Evolutionary conservation across 2,329 filamentous ascomycete genomes (phyloP).

Genomic region (Talaromyces marneffei): DNA sequence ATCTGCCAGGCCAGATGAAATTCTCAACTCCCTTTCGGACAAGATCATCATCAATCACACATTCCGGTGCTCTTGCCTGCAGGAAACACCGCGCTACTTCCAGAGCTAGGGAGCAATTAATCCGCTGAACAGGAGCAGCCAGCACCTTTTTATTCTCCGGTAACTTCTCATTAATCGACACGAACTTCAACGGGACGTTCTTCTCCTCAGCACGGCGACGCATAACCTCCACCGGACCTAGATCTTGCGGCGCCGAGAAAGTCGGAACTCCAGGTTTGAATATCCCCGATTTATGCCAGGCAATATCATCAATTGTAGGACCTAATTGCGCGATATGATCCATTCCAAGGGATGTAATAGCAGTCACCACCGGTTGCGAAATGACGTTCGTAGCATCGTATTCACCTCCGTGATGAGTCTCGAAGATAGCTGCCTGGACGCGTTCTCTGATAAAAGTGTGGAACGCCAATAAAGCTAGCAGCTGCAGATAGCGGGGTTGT

Average conservation of each 20-base stretch:
- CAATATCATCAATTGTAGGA: conserved; percentile 50
- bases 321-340: conserved; percentile 63
- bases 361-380: conserved; percentile 48
- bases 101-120: conserved; percentile 31
- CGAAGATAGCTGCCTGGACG: conserved; percentile 59
- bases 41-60: conserved; percentile 19
- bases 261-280: conserved; percentile 57
- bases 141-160: conserved; percentile 16
- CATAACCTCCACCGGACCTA: conserved; percentile 34
- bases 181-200: neutral
- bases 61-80: conserved; percentile 16
- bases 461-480: conserved; percentile 59
- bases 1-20: conserved; percentile 32
- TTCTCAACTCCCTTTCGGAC: conserved; percentile 21
- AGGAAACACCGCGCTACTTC: conserved; percentile 23
- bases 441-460: conserved; percentile 61
- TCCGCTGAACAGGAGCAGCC: conserved; percentile 25
- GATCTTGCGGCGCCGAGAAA: conserved; percentile 48
- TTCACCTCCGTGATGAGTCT: conserved; percentile 63
- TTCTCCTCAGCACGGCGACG: conserved; percentile 4
- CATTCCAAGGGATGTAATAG: conserved; percentile 61
- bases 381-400: conserved; percentile 60
- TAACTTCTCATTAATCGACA: conserved; percentile 16
- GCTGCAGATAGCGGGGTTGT: conserved; percentile 27
- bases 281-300: conserved; percentile 65